Conservation (phyloP, 768 basidiomycete species). For the Rhodotorula babjevae region DNA sequence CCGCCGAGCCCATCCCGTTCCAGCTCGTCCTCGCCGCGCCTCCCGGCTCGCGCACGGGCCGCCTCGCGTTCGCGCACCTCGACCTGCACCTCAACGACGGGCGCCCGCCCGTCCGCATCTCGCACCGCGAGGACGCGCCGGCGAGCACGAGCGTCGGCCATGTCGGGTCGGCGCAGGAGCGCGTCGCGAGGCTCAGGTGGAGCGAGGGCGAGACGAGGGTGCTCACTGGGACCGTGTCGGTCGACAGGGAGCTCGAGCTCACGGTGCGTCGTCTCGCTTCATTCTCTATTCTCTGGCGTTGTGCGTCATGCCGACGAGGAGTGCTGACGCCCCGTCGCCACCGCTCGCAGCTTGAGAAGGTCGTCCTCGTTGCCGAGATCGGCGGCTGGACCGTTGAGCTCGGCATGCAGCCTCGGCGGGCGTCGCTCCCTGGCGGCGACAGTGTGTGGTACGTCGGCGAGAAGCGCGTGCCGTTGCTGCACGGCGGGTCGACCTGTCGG, state of each 20-base stretch:
- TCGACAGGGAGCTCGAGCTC: conserved; percentile 54
- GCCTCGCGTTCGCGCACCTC: conserved; percentile 61
- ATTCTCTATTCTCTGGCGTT: background rate
- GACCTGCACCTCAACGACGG: conserved; percentile 59
- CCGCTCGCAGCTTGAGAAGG: conserved; percentile 22
- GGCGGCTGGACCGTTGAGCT: conserved; percentile 3
- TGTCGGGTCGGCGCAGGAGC: conserved; percentile 40
- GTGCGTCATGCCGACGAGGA: rapidly evolving
- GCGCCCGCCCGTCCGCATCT: conserved; percentile 55
- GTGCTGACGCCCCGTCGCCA: background rate
- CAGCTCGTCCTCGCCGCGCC: conserved; percentile 66
- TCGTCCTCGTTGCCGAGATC: conserved; percentile 6
- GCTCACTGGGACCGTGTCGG: conserved; percentile 59
- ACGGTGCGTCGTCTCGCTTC: conserved; percentile 50
- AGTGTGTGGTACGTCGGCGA: conserved; percentile 14
- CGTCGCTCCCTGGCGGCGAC: rapidly evolving
- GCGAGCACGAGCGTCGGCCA: conserved; percentile 48
- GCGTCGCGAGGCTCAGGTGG: conserved; percentile 59
- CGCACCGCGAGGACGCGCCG: conserved; percentile 46
- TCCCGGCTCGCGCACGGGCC: conserved; percentile 52
- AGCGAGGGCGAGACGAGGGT: conserved; percentile 55
- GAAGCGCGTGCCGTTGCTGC: conserved; percentile 12
- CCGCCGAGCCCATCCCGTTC: conserved; percentile 64
- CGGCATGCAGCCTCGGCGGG: background rate
- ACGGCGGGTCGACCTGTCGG: conserved; percentile 32